Conservation (phyloP, 1,139 yeast genomes). For the Suhomyces bokatorum region DNA sequence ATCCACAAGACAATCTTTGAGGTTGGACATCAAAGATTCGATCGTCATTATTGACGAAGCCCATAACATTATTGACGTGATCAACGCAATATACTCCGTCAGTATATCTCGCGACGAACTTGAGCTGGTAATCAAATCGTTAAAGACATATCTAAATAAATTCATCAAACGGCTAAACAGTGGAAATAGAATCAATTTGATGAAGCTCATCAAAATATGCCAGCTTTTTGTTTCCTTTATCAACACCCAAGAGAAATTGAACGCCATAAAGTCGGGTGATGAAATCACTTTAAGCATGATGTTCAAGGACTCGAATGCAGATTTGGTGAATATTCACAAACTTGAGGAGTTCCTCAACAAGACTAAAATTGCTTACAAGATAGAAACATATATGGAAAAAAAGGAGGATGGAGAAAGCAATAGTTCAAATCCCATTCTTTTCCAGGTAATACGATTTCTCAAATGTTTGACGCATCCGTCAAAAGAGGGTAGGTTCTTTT, state of each 20-base stretch:
- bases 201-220: slow-evolving; percentile 63
- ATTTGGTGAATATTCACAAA: slow-evolving; percentile 67
- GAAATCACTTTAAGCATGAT: slow-evolving; percentile 54
- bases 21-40: slow-evolving; percentile 59
- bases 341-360: slow-evolving; percentile 62
- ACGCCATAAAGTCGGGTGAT: slow-evolving; percentile 49
- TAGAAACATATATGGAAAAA: slow-evolving; percentile 67
- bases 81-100: slow-evolving; percentile 68
- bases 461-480: slow-evolving; percentile 72
- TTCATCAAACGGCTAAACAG: slow-evolving; percentile 66
- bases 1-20: slow-evolving; percentile 60
- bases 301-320: slow-evolving; percentile 60
- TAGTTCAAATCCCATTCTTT: slow-evolving; percentile 57
- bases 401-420: slow-evolving; percentile 11
- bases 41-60: slow-evolving; percentile 90
- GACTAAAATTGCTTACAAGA: slow-evolving; percentile 81
- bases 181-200: slow-evolving; percentile 70
- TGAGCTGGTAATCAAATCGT: slow-evolving; percentile 39
- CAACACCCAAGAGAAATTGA: slow-evolving; percentile 22
- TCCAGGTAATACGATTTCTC: slow-evolving; percentile 66
- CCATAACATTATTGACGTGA: slow-evolving; percentile 80
- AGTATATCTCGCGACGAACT: slow-evolving; percentile 55
- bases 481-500: slow-evolving; percentile 77
- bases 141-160: slow-evolving; percentile 57
- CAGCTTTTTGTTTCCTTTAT: slow-evolving; percentile 52